These are phyloP conservation scores for Solanum sejunctum DNA, from an alignment of 257 asterid species.

Conservation along the genomic window DNA sequence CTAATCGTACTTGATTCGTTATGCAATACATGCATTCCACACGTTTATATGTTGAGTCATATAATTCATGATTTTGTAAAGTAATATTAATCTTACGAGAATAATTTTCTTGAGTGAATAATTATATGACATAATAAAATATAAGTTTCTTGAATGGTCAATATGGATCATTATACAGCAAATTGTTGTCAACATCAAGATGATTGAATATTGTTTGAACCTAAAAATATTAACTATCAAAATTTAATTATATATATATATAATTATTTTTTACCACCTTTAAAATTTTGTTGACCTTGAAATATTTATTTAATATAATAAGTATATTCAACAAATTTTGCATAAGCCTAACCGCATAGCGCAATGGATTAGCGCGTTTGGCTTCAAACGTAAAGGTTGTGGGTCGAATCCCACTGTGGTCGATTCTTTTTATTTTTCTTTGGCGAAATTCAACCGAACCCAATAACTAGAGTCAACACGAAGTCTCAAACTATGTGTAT, in stretches of 20 bases:
- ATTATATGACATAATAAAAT: not conserved
- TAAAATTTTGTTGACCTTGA: not conserved
- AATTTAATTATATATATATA: not conserved
- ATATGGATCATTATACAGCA: not conserved
- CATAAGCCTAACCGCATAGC: constrained; percentile 21
- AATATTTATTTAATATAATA: accelerated
- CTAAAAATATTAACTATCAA: not conserved
- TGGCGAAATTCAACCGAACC: not conserved
- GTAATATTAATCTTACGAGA: not conserved
- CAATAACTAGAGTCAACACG: too few species aligned
- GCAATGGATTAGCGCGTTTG: constrained; percentile 47
- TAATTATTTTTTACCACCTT: not conserved
- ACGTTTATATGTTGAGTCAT: not conserved
- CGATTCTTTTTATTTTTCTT: not conserved
- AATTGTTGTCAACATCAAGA: not conserved
- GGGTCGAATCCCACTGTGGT: constrained; percentile 48
- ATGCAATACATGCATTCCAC: not conserved
- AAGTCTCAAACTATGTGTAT: too few species aligned
- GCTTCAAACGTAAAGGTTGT: constrained; percentile 36
- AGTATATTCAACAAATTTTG: not conserved
- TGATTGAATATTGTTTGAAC: not conserved
- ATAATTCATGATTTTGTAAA: not conserved
- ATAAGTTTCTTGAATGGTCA: not conserved
- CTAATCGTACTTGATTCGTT: not conserved
- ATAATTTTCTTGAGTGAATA: not conserved